Percentiles rank a stretch among this genome's conserved stretches.
Conservation (phyloP, 805 yeast species). For the Lipomyces yamadae region DNA sequence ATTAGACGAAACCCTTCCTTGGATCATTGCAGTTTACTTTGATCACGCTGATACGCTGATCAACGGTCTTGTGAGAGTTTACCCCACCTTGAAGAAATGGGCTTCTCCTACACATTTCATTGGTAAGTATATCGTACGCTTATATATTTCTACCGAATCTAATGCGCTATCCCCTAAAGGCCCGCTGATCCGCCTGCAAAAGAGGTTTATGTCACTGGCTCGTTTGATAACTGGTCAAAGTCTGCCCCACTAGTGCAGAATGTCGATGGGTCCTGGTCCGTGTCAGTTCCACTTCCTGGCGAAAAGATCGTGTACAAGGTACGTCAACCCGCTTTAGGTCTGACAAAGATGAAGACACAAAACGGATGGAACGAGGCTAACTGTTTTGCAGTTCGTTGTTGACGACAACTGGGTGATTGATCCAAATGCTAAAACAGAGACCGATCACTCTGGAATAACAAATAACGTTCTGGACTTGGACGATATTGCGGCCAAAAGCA, state of each 20-base stretch:
- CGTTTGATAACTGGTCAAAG: constrained; percentile 71
- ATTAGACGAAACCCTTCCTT: background rate
- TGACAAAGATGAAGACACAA: background rate
- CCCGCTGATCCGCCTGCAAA: constrained; percentile 55
- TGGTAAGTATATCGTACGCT: constrained; percentile 19
- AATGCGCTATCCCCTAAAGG: constrained; percentile 19
- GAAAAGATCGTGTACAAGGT: constrained; percentile 53
- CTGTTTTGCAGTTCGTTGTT: constrained; percentile 57
- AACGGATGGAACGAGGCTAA: background rate
- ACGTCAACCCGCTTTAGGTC: background rate
- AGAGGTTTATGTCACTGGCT: constrained; percentile 70
- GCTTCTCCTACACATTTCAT: constrained; percentile 26
- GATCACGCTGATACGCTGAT: background rate
- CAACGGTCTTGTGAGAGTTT: background rate
- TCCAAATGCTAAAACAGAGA: constrained; percentile 50
- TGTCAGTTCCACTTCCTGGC: constrained; percentile 59
- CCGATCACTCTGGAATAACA: constrained; percentile 56
- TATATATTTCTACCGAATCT: background rate
- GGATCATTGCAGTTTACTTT: background rate
- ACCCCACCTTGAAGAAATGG: constrained; percentile 13
- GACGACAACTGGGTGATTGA: constrained; percentile 68
- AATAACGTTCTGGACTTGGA: constrained; percentile 55
- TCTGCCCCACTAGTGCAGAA: constrained; percentile 63
- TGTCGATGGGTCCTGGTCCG: constrained; percentile 62
- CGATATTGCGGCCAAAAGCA: constrained; percentile 44